A percentile compares a stretch with the other conserved stretches of the same genome.
These are phyloP conservation scores for Podaxis pistillaris DNA, from an alignment of 768 basidiomycete species.

Conservation along the genomic window DNA sequence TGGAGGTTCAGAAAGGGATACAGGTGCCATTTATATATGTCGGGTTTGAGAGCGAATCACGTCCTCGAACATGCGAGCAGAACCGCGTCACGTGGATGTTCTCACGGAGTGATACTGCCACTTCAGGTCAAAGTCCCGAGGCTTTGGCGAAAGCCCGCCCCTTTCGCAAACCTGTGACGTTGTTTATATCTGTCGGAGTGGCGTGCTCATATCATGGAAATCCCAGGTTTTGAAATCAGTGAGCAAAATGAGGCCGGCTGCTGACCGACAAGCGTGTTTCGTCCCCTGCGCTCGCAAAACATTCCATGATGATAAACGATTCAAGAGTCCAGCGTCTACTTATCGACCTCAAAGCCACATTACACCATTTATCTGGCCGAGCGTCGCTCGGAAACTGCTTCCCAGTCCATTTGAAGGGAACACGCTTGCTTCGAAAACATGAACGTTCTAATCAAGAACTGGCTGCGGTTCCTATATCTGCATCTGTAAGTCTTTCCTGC, in stretches of 20 bases:
- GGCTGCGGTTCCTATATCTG: too few species aligned
- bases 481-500: conserved; percentile 17
- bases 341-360: too few species aligned
- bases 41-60: not conserved
- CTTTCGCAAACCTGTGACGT: conserved; percentile 16
- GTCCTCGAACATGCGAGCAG: not conserved
- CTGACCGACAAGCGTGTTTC: conserved; percentile 28
- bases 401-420: too few species aligned
- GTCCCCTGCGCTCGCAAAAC: conserved; percentile 30
- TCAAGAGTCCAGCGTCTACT: too few species aligned
- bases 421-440: too few species aligned
- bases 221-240: conserved; percentile 26
- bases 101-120: not conserved
- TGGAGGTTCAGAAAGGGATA: conserved; percentile 5
- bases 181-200: conserved; percentile 22
- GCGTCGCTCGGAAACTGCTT: too few species aligned
- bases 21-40: not conserved
- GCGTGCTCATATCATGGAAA: conserved; percentile 25
- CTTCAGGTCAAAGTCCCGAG: not conserved
- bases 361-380: too few species aligned
- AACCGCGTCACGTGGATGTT: not conserved
- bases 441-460: too few species aligned
- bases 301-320: conserved; percentile 32
- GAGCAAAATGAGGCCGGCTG: conserved; percentile 23
- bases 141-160: not conserved